phyloP scores from a whole-genome alignment of 75 land plant species.

The Chamaecyparis obtusa region DNA sequence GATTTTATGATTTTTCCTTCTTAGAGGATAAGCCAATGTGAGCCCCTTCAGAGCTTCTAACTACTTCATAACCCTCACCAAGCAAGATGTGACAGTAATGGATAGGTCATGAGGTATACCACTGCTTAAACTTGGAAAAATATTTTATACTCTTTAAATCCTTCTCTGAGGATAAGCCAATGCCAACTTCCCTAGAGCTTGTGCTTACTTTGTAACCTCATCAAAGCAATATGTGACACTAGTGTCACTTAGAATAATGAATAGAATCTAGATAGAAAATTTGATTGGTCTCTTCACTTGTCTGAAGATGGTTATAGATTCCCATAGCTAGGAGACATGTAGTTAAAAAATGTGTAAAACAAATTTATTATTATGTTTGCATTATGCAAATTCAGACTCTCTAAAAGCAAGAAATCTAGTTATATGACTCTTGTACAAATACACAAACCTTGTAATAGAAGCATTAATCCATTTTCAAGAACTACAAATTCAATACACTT shows the following conservation, averaged over 20 bases:
- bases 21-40: too few relatives aligned
- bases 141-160: conserved; percentile 65
- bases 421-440: too few relatives aligned
- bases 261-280: too few relatives aligned
- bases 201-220: background rate
- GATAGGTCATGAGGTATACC: too few relatives aligned
- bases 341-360: background rate
- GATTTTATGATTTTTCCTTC: too few relatives aligned
- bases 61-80: too few relatives aligned
- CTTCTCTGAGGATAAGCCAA: conserved; percentile 61
- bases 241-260: background rate
- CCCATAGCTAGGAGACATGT: background rate
- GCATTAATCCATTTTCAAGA: too few relatives aligned
- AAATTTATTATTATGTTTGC: background rate
- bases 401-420: background rate
- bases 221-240: background rate
- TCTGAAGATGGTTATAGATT: background rate
- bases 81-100: too few relatives aligned
- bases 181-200: conserved; percentile 29
- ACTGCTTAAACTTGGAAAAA: too few relatives aligned
- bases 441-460: too few relatives aligned
- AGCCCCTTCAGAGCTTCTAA: too few relatives aligned
- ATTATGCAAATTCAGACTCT: background rate
- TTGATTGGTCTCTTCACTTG: background rate
- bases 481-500: too few relatives aligned